Conservation (phyloP, 2,329 filamentous ascomycete genomes). For the Penicillium olsonii region DNA sequence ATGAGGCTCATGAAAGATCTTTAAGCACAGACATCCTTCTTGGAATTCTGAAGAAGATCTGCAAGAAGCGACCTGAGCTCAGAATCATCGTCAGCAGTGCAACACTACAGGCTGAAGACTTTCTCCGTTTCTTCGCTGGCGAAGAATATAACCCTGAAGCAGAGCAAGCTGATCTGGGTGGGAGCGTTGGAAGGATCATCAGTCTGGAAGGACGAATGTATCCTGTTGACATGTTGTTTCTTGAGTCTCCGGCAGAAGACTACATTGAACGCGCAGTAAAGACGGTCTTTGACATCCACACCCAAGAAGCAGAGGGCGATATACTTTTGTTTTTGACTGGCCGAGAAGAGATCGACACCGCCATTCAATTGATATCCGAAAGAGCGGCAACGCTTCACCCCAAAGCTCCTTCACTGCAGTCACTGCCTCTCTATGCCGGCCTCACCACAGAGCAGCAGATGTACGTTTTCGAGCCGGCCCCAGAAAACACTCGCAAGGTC, state of each 20-base stretch:
- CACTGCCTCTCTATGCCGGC: slow-evolving; percentile 84
- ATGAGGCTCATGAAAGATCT: slow-evolving; percentile 93
- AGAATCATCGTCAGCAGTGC: slow-evolving; percentile 91
- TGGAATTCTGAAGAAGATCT: slow-evolving; percentile 87
- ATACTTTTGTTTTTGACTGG: slow-evolving; percentile 91
- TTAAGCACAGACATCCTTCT: slow-evolving; percentile 89
- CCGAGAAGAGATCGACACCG: slow-evolving; percentile 85
- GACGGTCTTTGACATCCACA: slow-evolving; percentile 85
- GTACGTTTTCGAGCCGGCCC: slow-evolving; percentile 85
- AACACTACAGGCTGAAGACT: slow-evolving; percentile 85
- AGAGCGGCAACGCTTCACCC: slow-evolving; percentile 64
- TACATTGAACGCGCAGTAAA: slow-evolving; percentile 83
- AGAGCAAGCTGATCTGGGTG: slow-evolving; percentile 37
- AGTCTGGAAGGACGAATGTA: slow-evolving; percentile 86
- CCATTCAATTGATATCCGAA: slow-evolving; percentile 77
- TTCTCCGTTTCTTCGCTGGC: slow-evolving; percentile 73
- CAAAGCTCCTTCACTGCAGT: slow-evolving; percentile 61
- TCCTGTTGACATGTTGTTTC: slow-evolving; percentile 82
- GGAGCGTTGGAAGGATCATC: slow-evolving; percentile 65
- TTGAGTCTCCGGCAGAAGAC: slow-evolving; percentile 75
- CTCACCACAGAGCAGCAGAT: slow-evolving; percentile 89
- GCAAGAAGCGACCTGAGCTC: slow-evolving; percentile 74
- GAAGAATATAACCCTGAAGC: slow-evolving; percentile 42
- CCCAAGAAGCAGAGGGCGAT: slow-evolving; percentile 77
- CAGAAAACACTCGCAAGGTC: slow-evolving; percentile 82